These are phyloP conservation scores for Geotrichum aggregatum DNA, from an alignment of 1,139 yeast genomes.

Conservation along the genomic window DNA sequence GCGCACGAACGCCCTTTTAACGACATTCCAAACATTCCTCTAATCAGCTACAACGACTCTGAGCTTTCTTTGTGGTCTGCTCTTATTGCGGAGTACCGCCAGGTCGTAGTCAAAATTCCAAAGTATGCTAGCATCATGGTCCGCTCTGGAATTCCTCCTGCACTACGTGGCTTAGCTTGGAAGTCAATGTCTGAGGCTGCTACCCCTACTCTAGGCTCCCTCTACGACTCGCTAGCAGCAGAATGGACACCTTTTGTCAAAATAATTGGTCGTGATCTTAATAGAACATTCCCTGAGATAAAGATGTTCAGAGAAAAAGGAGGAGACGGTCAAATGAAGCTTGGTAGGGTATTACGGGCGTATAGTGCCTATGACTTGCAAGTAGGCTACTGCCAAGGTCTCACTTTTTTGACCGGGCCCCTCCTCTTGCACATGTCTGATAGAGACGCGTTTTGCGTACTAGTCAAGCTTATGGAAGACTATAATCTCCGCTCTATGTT, in stretches of 20 bases:
- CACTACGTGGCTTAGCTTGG: conserved; percentile 41
- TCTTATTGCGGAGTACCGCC: conserved; percentile 37
- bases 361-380: conserved; percentile 65
- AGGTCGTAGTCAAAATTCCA: conserved; percentile 36
- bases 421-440: conserved; percentile 51
- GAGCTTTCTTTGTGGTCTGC: conserved; percentile 41
- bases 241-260: conserved; percentile 47
- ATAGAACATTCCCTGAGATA: conserved; percentile 59
- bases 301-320: conserved; percentile 47
- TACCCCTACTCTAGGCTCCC: conserved; percentile 36
- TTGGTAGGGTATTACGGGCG: conserved; percentile 59
- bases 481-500: conserved; percentile 60
- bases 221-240: conserved; percentile 42
- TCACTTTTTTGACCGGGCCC: conserved; percentile 63
- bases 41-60: conserved; percentile 25
- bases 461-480: conserved; percentile 59
- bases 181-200: conserved; percentile 38
- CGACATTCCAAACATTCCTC: conserved; percentile 31
- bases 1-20: conserved; percentile 24
- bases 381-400: conserved; percentile 70
- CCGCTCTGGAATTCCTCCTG: conserved; percentile 41
- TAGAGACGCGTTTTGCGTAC: conserved; percentile 50
- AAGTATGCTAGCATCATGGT: conserved; percentile 34
- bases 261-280: conserved; percentile 60
- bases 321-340: conserved; percentile 45